These are phyloP conservation scores for Talaromyces sp. DNA, from an alignment of 2,329 filamentous ascomycete genomes.

Conservation along the genomic window DNA sequence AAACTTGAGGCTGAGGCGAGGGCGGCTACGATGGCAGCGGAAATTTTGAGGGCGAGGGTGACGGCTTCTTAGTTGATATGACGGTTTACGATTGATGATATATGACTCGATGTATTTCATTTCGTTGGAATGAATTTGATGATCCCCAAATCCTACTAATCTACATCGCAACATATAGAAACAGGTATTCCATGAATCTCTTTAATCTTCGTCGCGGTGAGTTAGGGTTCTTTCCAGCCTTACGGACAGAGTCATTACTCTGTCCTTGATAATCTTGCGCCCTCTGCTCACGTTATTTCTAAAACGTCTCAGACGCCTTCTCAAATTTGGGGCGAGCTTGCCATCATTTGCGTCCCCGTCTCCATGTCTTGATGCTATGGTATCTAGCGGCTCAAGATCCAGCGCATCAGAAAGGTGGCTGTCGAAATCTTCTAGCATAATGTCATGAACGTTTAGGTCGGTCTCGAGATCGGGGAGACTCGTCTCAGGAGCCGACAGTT, in stretches of 20 bases:
- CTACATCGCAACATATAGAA: background rate
- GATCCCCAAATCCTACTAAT: background rate
- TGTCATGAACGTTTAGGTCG: background rate
- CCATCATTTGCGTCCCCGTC: background rate
- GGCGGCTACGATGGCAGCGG: constrained; percentile 16
- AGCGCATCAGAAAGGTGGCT: background rate
- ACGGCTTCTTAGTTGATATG: background rate
- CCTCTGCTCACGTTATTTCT: background rate
- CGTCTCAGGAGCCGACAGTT: background rate
- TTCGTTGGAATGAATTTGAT: background rate
- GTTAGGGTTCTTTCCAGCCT: background rate
- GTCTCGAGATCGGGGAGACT: too few relatives aligned
- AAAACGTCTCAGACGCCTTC: background rate
- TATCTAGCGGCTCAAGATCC: background rate
- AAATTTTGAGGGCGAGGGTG: constrained; percentile 16
- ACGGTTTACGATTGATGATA: background rate
- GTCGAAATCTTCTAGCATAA: background rate
- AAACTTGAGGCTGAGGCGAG: constrained; percentile 19
- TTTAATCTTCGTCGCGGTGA: background rate
- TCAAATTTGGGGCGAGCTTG: background rate
- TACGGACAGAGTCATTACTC: background rate
- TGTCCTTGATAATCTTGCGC: background rate
- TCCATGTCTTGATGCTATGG: background rate
- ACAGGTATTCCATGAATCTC: too few relatives aligned
- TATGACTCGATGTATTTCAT: background rate